A percentile compares a stretch with the other conserved stretches of the same genome.
These are phyloP conservation scores for Saccharomycopsis crataegensis DNA, from an alignment of 1,139 yeast species.

Conservation along the genomic window DNA sequence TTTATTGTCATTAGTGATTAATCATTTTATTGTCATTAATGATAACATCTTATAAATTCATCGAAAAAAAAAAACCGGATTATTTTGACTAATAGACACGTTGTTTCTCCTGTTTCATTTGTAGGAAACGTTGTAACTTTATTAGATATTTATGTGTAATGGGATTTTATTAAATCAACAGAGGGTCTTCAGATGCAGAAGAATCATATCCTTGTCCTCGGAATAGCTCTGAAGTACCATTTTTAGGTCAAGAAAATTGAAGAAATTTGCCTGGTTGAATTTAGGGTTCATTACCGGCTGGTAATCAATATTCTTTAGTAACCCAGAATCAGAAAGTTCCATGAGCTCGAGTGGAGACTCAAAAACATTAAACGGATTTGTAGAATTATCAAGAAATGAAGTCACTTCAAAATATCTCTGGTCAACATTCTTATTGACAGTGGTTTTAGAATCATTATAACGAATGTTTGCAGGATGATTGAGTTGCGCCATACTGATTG, in stretches of 20 bases:
- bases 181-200: neutral
- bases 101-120: constrained; percentile 92
- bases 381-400: neutral
- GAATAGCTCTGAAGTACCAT: neutral
- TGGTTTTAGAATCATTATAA: constrained; percentile 2
- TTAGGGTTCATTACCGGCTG: constrained; percentile 4
- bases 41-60: too few relatives aligned
- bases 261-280: neutral
- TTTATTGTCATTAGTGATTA: too few relatives aligned
- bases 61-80: constrained; percentile 64
- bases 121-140: constrained; percentile 81
- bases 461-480: constrained; percentile 6
- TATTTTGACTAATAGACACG: constrained; percentile 88
- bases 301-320: constrained; percentile 10
- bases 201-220: constrained; percentile 3
- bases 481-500: neutral
- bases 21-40: too few relatives aligned
- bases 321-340: constrained; percentile 5
- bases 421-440: constrained; percentile 7
- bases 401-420: neutral
- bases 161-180: too few relatives aligned
- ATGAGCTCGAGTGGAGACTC: constrained; percentile 8
- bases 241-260: neutral
- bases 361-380: neutral
- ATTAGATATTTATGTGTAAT: too few relatives aligned